Evolutionary conservation across 179 eudicot species (phyloP).

Genomic region (Beta corolliflora): DNA sequence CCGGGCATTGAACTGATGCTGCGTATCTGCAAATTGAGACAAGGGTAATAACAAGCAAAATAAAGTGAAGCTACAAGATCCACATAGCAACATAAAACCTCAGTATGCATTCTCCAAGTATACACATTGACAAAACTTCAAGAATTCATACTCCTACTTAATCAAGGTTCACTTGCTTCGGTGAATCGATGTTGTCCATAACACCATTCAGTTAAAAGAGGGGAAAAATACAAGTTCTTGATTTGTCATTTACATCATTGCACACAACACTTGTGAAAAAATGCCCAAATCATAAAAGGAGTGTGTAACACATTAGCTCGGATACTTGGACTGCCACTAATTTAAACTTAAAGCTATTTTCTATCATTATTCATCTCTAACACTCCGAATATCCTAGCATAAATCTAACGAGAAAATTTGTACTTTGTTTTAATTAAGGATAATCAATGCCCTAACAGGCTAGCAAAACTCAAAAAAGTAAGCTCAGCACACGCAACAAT

Average conservation of each 20-base stretch:
- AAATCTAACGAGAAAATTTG: too few relatives aligned
- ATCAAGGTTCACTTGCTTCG: background rate
- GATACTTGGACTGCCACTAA: background rate
- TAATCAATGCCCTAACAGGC: background rate
- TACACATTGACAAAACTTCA: background rate
- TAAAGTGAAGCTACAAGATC: background rate
- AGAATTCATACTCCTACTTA: background rate
- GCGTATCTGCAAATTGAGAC: slow-evolving; percentile 61
- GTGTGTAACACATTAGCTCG: background rate
- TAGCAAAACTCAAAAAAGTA: background rate
- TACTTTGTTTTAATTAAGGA: background rate
- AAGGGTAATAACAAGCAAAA: slow-evolving; percentile 12
- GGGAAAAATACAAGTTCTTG: background rate
- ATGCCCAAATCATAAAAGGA: background rate
- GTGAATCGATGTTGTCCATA: background rate
- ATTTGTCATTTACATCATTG: background rate
- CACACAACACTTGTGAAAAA: background rate
- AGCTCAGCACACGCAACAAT: background rate
- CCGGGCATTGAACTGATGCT: slow-evolving; percentile 80
- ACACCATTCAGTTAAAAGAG: background rate
- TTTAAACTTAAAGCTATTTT: background rate
- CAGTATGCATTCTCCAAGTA: background rate
- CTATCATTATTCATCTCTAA: slow-evolving; percentile 7
- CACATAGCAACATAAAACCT: background rate
- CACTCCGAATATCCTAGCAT: background rate